Percentiles rank a stretch among this genome's conserved stretches.
phyloP scores from a whole-genome alignment of 2,329 filamentous ascomycete genomes.

The Cladosporium sp. region DNA sequence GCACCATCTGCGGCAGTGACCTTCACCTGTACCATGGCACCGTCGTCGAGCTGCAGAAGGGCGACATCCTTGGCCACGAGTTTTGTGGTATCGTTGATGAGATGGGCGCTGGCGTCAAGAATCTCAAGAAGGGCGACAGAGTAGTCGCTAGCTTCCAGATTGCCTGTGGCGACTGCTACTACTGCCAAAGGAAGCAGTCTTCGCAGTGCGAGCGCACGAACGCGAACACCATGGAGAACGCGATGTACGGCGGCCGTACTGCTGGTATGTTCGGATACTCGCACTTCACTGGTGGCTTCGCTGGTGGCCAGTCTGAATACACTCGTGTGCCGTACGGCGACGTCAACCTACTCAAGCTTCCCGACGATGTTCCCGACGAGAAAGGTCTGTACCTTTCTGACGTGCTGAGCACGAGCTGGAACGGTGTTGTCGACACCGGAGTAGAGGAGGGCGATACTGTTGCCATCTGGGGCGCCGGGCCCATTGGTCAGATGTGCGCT shows the following conservation, averaged over 20 bases:
- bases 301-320: conserved; percentile 82
- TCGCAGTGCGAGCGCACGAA: conserved; percentile 79
- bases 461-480: conserved; percentile 81
- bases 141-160: conserved; percentile 88
- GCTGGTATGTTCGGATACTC: conserved; percentile 57
- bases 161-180: conserved; percentile 63
- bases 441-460: conserved; percentile 73
- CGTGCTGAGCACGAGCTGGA: conserved; percentile 72
- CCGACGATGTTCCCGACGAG: conserved; percentile 75
- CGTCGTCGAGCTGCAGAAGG: conserved; percentile 45
- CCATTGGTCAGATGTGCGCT: conserved; percentile 74
- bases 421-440: conserved; percentile 74
- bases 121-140: conserved; percentile 43
- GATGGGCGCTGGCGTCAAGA: conserved; percentile 38
- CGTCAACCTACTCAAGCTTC: conserved; percentile 73
- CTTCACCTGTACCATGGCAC: conserved; percentile 50
- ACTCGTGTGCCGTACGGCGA: conserved; percentile 75
- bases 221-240: conserved; percentile 61
- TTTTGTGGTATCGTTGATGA: conserved; percentile 47
- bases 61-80: conserved; percentile 48
- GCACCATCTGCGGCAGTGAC: conserved; percentile 56
- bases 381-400: conserved; percentile 77
- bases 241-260: conserved; percentile 73
- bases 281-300: conserved; percentile 78
- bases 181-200: conserved; percentile 70